Evolutionary conservation across 768 basidiomycete species (phyloP).

Genomic region (Agrocybe praecox): DNA sequence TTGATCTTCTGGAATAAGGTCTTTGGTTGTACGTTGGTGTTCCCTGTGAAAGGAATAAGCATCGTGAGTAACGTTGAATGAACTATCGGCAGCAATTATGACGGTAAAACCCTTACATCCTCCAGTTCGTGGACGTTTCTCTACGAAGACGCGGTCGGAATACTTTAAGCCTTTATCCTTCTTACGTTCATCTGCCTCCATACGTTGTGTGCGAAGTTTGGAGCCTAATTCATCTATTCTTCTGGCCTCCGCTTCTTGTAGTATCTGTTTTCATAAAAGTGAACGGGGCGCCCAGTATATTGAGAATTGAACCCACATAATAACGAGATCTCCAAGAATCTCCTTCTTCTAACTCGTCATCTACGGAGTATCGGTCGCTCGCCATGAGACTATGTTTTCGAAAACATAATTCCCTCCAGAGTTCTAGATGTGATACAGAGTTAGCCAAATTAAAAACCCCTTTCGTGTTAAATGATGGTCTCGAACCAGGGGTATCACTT

Average conservation of each 20-base stretch:
- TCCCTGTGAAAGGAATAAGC: conserved; percentile 31
- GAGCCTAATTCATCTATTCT: conserved; percentile 65
- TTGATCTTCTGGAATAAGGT: conserved; percentile 79
- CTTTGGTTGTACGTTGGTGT: conserved; percentile 48
- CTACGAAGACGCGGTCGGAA: conserved; percentile 68
- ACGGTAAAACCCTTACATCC: conserved; percentile 46
- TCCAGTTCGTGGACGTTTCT: conserved; percentile 56
- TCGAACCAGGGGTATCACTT: conserved; percentile 55
- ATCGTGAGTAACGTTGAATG: conserved; percentile 16
- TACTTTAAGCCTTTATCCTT: conserved; percentile 76
- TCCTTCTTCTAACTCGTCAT: conserved; percentile 43
- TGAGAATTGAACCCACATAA: conserved; percentile 48
- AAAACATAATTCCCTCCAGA: conserved; percentile 70
- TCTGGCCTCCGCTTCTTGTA: conserved; percentile 60
- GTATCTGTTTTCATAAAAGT: conserved; percentile 37
- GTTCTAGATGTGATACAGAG: conserved; percentile 39
- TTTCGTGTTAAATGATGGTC: conserved; percentile 13
- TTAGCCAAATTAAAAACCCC: conserved; percentile 9
- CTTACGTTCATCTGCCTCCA: conserved; percentile 74
- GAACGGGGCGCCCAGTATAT: conserved; percentile 4
- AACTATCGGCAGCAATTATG: conserved; percentile 4
- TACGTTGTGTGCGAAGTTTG: conserved; percentile 65
- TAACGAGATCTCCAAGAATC: conserved; percentile 72
- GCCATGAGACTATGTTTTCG: conserved; percentile 55
- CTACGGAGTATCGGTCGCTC: conserved; percentile 45